Evolutionary conservation across 208 protist genomes (phyloP), one percentile per base, ranked within the genome.

Genomic region (Strigomonas galati): DNA sequence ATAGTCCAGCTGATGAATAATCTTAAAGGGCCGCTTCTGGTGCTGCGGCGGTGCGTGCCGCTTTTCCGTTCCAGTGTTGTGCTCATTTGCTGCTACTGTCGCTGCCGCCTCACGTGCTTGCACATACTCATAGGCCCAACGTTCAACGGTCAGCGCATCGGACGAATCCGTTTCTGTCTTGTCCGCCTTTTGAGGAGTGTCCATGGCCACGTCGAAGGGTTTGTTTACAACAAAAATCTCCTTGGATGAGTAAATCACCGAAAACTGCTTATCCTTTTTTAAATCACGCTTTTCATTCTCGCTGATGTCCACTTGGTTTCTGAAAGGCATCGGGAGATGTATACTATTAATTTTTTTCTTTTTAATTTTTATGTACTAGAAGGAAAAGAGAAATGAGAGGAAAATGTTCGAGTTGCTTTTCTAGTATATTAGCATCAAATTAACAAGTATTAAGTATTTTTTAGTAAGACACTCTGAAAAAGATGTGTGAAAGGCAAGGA

Each of bases 1-100:
- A 54, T 81, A 93, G 65, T 97, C 93, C n/a, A 97, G 72, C 62
- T 95, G 91, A 51, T 97, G 93, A 19, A 95, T 83, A 72, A 97
- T 95, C 73, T 93, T 93, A 17, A 96, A 63, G 67, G 78, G 76
- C 65, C 88, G 83, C 37, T 68, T 74, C 3, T 67, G 71, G 24
- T 71, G 76, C 49, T 78, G 60, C 28, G 81, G 68, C 23, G 26
- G 48, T 12, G 61, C 78, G 55, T 82, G 69, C 0, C 31, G 52
- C 9, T 53, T 40, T 4, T 10, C 10, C 35, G 35, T 40, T n/a
- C n/a, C n/a, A n/a, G n/a, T n/a, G n/a, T n/a, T n/a, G n/a, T n/a
- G n/a, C n/a, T n/a, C n/a, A n/a, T n/a, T n/a, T n/a, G n/a, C n/a
- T n/a, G n/a, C n/a, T n/a, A n/a, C n/a, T n/a, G n/a, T n/a, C n/a